phyloP scores from a whole-genome alignment of 1,139 yeast genomes.

The Yamadazyma taylorii region DNA sequence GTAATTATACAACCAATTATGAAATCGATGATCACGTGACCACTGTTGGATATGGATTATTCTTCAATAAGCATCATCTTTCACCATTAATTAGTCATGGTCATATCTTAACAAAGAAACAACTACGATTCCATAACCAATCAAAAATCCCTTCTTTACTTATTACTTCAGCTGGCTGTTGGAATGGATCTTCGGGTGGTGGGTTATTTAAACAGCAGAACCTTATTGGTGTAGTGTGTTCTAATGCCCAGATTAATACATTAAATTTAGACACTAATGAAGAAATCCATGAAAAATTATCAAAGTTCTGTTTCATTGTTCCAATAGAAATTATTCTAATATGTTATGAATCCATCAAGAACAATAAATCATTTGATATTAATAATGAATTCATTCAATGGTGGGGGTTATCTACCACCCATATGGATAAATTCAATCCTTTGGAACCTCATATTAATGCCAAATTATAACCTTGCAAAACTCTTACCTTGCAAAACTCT shows the following conservation, averaged over 20 bases:
- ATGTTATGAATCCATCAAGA: conserved; percentile 12
- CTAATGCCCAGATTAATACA: conserved; percentile 50
- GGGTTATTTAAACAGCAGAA: conserved; percentile 44
- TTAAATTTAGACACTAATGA: conserved; percentile 11
- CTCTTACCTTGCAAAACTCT: too few species aligned
- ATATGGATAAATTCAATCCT: conserved; percentile 19
- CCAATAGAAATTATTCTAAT: conserved; percentile 29
- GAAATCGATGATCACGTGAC: conserved; percentile 37
- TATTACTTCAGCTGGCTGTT: conserved; percentile 60
- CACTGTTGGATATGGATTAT: conserved; percentile 61
- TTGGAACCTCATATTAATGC: not conserved
- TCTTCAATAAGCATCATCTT: conserved; percentile 25
- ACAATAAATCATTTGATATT: conserved; percentile 7
- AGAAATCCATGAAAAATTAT: conserved; percentile 25
- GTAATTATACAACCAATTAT: conserved; percentile 12
- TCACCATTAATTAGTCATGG: conserved; percentile 52
- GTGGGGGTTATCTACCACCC: conserved; percentile 27
- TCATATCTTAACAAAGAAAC: conserved; percentile 19
- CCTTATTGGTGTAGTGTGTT: conserved; percentile 60
- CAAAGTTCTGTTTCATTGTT: conserved; percentile 28
- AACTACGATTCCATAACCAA: conserved; percentile 4
- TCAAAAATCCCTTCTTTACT: conserved; percentile 35
- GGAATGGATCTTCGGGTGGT: conserved; percentile 82
- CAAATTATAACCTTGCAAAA: not conserved
- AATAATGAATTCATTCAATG: conserved; percentile 20